A percentile compares a stretch with the other conserved stretches of the same genome.
Conservation (phyloP, 1,284 basidiomycete genomes). For the Leccinum subspadiceum region DNA sequence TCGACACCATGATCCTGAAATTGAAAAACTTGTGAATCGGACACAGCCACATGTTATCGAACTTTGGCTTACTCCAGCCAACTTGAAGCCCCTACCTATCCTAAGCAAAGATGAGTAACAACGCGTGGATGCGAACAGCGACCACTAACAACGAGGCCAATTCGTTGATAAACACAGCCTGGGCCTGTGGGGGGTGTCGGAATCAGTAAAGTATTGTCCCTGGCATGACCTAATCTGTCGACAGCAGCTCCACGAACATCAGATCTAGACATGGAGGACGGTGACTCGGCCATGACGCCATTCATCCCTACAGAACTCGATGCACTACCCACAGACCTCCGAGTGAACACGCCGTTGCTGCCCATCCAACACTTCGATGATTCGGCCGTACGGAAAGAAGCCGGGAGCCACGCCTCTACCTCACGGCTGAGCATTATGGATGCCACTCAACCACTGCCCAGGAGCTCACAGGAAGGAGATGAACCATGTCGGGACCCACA, state of each 20-base stretch:
- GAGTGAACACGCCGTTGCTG: neutral
- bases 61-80: neutral
- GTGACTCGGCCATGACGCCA: constrained; percentile 8
- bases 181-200: neutral
- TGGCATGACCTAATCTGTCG: constrained; percentile 10
- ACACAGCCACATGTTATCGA: constrained; percentile 25
- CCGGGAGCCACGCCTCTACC: constrained; percentile 8
- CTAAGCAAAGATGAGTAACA: neutral
- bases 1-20: constrained; percentile 44
- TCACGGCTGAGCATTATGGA: constrained; percentile 2
- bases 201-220: neutral
- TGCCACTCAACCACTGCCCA: neutral
- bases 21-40: neutral
- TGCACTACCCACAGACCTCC: neutral
- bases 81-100: neutral
- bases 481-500: constrained; percentile 32
- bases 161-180: neutral
- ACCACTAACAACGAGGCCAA: neutral
- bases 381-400: constrained; percentile 9
- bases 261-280: constrained; percentile 16
- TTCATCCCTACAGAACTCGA: constrained; percentile 29
- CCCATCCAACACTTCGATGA: constrained; percentile 3
- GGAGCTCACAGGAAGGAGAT: constrained; percentile 12
- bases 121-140: neutral
- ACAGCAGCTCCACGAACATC: neutral